Conservation (phyloP, 768 basidiomycete species). For the Boletus pseudo-olivaceus region DNA sequence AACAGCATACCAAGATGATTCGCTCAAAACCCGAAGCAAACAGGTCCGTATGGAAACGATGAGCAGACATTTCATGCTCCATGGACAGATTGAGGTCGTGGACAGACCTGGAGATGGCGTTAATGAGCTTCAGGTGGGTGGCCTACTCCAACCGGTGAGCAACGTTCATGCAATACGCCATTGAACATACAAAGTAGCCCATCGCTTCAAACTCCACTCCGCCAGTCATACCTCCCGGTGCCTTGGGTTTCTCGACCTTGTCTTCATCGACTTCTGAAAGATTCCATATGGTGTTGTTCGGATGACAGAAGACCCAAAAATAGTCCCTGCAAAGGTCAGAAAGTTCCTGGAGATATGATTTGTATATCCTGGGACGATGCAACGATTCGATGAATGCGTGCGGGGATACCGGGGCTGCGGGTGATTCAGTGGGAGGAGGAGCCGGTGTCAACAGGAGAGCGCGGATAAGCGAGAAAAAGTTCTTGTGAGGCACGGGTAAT, state of each 20-base stretch:
- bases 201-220: conserved; percentile 99
- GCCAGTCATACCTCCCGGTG: conserved; percentile 97
- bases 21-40: conserved; percentile 91
- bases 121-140: conserved; percentile 82
- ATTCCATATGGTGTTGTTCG: conserved; percentile 88
- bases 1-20: conserved; percentile 69
- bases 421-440: conserved; percentile 61
- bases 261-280: conserved; percentile 79
- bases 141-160: conserved; percentile 50
- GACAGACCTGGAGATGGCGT: conserved; percentile 65
- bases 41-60: conserved; percentile 80
- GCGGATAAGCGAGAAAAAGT: conserved; percentile 69
- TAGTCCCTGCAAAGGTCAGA: conserved; percentile 91
- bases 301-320: conserved; percentile 97
- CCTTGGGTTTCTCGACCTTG: conserved; percentile 84
- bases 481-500: conserved; percentile 71
- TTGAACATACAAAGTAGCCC: conserved; percentile 78
- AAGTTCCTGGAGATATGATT: conserved; percentile 77
- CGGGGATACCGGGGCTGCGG: conserved; percentile 57
- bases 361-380: conserved; percentile 71
- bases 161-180: not conserved
- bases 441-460: conserved; percentile 71
- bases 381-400: conserved; percentile 79
- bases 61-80: conserved; percentile 73
- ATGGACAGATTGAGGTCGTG: conserved; percentile 62